Conservation (phyloP, 2,329 filamentous ascomycete genomes). For the Penicillium sp. region DNA sequence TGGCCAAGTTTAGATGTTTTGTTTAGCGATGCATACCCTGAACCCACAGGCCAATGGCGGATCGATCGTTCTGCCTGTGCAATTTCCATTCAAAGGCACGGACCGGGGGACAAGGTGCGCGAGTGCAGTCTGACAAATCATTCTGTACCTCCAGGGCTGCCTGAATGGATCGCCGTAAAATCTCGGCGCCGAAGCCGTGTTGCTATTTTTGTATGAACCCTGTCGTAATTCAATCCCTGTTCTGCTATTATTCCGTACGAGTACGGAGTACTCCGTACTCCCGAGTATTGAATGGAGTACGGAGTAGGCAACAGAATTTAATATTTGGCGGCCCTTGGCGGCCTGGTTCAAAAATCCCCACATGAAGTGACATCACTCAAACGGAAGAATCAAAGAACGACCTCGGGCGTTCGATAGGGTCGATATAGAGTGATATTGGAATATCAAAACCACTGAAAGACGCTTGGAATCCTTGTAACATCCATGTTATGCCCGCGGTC, state of each 20-base stretch:
- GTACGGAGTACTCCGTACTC: neutral
- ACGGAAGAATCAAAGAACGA: neutral
- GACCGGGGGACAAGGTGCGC: neutral
- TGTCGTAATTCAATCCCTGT: neutral
- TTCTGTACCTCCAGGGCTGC: no score
- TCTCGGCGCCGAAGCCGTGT: neutral
- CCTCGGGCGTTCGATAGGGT: no score
- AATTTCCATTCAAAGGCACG: neutral
- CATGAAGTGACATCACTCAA: neutral
- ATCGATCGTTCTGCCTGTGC: neutral
- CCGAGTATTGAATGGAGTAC: neutral
- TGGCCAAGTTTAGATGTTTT: neutral
- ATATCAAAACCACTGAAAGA: neutral
- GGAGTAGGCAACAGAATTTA: slow-evolving; percentile 7
- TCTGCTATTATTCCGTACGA: neutral
- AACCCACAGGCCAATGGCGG: neutral
- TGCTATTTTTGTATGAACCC: slow-evolving; percentile 1
- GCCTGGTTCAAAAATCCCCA: neutral
- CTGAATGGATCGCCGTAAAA: neutral
- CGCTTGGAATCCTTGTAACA: no score
- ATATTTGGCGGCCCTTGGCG: slow-evolving; percentile 1
- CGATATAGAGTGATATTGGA: neutral
- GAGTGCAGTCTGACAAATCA: neutral
- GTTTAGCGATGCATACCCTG: neutral
- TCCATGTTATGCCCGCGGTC: neutral